Percentiles rank a stretch among this genome's conserved stretches.
Evolutionary conservation across 2,329 filamentous ascomycete species (phyloP).

Genomic region (Zymoseptoria pseudotritici): DNA sequence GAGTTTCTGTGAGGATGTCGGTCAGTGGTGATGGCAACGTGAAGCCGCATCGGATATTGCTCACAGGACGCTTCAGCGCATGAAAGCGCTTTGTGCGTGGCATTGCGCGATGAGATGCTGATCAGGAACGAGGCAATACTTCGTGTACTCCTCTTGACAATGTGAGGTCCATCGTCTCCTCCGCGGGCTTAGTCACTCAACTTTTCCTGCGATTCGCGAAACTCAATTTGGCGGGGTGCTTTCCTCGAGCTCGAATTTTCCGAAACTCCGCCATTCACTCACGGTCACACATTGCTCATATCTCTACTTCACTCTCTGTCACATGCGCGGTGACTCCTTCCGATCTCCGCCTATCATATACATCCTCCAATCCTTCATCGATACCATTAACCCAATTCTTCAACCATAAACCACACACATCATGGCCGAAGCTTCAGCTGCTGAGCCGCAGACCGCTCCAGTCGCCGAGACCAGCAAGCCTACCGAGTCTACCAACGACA

Average conservation of each 20-base stretch:
- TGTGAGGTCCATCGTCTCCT: neutral
- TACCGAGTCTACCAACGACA: conserved; percentile 12
- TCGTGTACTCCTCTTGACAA: neutral
- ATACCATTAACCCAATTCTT: neutral
- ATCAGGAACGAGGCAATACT: neutral
- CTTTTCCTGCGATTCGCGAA: neutral
- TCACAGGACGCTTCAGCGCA: conserved; percentile 47
- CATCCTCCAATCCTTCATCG: neutral
- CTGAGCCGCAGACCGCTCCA: conserved; percentile 15
- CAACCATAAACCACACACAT: conserved; percentile 4
- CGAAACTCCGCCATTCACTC: neutral
- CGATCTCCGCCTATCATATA: neutral
- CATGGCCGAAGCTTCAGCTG: conserved; percentile 16
- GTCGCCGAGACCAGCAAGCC: conserved; percentile 8
- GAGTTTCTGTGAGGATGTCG: conserved; percentile 60
- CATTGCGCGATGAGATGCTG: conserved; percentile 9
- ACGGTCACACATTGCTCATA: neutral
- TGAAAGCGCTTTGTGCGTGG: conserved; percentile 48
- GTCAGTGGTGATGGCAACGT: neutral
- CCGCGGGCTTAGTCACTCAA: neutral
- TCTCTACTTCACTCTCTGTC: neutral
- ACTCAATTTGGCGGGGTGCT: neutral
- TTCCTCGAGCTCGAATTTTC: neutral
- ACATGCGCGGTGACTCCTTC: neutral
- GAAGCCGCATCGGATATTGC: neutral